Conservation (phyloP, 1,284 basidiomycete species). For the Xerocomus cyaneibrunnescens region DNA sequence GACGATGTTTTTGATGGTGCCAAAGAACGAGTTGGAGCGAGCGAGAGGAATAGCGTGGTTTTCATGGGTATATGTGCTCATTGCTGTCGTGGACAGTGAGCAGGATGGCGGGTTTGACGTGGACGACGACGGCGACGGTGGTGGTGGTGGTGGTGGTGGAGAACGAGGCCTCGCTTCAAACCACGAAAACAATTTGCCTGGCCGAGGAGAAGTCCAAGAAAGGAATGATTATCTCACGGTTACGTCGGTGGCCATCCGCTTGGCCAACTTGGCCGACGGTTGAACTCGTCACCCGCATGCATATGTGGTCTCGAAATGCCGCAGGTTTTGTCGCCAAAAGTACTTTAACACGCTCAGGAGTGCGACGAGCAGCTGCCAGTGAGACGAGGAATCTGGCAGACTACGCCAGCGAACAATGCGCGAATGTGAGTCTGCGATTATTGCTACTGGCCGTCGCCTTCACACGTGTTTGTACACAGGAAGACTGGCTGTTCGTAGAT, state of each 20-base stretch:
- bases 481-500: constrained; percentile 54
- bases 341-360: background rate
- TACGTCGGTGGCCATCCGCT: background rate
- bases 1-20: constrained; percentile 62
- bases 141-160: constrained; percentile 21
- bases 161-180: constrained; percentile 19
- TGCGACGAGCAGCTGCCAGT: constrained; percentile 2
- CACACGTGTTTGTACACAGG: constrained; percentile 17
- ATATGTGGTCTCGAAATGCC: constrained; percentile 22
- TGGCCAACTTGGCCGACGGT: too few species aligned
- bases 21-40: constrained; percentile 54
- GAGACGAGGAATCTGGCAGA: constrained; percentile 12
- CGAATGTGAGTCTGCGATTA: constrained; percentile 21
- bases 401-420: background rate
- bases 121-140: constrained; percentile 2
- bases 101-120: constrained; percentile 2
- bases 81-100: constrained; percentile 24
- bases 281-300: too few species aligned
- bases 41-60: constrained; percentile 31
- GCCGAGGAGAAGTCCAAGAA: constrained; percentile 5
- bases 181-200: constrained; percentile 24
- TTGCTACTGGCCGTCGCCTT: constrained; percentile 10
- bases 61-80: constrained; percentile 35
- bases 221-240: constrained; percentile 20
- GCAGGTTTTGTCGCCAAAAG: constrained; percentile 2